Base-by-base conservation (phyloP, 257 asterid genomes). In the Prunella vulgaris region DNA sequence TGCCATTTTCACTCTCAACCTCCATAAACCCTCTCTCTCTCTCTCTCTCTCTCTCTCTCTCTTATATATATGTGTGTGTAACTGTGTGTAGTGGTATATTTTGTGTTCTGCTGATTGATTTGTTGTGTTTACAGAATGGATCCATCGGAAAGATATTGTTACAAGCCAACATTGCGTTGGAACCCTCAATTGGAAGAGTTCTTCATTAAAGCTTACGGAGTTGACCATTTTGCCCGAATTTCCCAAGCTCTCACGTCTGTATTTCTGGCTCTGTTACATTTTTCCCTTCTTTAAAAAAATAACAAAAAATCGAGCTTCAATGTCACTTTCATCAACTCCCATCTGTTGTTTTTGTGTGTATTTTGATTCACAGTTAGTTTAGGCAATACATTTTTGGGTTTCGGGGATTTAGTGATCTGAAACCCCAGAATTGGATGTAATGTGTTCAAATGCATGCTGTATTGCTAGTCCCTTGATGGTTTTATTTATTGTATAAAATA, bases 101-200 rank as follows among this genome's bases (percentile, higher is more conserved):
- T 49, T 17, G 57, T 17, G 27, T 21, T 63, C 14, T 70, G 20
- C 24, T 69, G 20, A 71, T 68, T 68, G 60, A 22, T 68, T 61
- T 64, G 25, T 52, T 64, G 52, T 53, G 25, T 57, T 25, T 44
- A 30, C 85, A 87, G 94, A 35, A 90, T 90, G 97, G 93, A 88
- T 74, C 85, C 80, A 35, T 75, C 90, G 30, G 86, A 88, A 62
- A 89, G 97, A 44, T 91, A 87, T 81, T 64, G 93, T 68, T 94
- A 78, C 89, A 78, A 77, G 28, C 96, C 99, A 35, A 78, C 77
- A 35, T 81, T 94, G 77, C 78, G 72, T 33, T 94, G 99, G 99
- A 87, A 91, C 77, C 84, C 95, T 60, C 75, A 80, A 74, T 95
- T 94, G 58, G 95, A 94, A 77, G 95, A 87, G 21, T 94, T 87